phyloP scores from a whole-genome alignment of 768 basidiomycete genomes.

The Leccinum uliginosum region DNA sequence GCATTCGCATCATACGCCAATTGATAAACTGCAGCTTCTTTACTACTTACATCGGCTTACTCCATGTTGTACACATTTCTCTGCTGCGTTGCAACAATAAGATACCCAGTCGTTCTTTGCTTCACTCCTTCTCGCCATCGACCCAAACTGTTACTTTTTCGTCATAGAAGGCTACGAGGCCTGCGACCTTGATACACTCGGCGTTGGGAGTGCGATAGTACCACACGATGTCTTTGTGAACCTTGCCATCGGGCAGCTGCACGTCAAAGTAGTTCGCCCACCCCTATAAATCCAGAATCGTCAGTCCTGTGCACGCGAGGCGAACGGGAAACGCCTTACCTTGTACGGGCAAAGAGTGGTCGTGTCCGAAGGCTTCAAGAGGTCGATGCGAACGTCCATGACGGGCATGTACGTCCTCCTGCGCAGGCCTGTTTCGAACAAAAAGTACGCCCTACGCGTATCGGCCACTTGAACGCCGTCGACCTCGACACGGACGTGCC shows the following conservation, averaged over 20 bases:
- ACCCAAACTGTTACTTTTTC: slow-evolving; percentile 66
- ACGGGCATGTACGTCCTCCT: slow-evolving; percentile 60
- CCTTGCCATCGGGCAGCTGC: slow-evolving; percentile 40
- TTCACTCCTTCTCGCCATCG: slow-evolving; percentile 47
- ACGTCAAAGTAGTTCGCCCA: slow-evolving; percentile 56
- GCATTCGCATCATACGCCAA: slow-evolving; percentile 3
- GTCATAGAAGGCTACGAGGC: slow-evolving; percentile 58
- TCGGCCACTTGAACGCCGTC: slow-evolving; percentile 62
- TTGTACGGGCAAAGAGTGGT: slow-evolving; percentile 61
- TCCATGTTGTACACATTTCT: slow-evolving; percentile 3
- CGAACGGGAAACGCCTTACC: slow-evolving; percentile 28
- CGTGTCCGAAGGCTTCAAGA: slow-evolving; percentile 44
- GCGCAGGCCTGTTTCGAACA: slow-evolving; percentile 55
- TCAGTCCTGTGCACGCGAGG: neutral
- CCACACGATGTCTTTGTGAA: slow-evolving; percentile 53
- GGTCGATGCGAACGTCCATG: slow-evolving; percentile 48
- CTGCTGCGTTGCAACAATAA: neutral
- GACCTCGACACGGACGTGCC: slow-evolving; percentile 56
- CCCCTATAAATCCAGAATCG: slow-evolving; percentile 37
- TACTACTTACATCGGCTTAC: too few species aligned
- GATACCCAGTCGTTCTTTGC: slow-evolving; percentile 11
- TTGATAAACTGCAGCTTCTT: neutral
- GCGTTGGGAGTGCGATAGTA: slow-evolving; percentile 53
- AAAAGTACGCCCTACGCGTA: slow-evolving; percentile 47
- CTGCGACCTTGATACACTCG: slow-evolving; percentile 48